Evolutionary conservation across 768 basidiomycete genomes (phyloP).

Genomic region (Pluteus cervinus): DNA sequence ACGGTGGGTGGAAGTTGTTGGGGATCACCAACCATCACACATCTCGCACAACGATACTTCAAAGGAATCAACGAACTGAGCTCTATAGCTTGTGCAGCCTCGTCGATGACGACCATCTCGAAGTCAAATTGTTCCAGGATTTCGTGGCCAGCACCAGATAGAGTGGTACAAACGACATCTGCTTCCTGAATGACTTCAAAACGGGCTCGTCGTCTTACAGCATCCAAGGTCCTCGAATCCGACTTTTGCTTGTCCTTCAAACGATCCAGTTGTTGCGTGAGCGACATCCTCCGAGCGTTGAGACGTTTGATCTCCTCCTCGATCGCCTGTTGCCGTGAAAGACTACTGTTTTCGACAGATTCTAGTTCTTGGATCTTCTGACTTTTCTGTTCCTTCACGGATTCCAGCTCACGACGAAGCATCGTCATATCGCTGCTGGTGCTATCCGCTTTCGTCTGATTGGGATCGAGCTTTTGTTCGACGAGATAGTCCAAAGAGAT

Average conservation of each 20-base stretch:
- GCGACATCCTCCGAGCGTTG: constrained; percentile 52
- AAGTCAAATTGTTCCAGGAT: constrained; percentile 78
- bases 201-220: constrained; percentile 66
- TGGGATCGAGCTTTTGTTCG: constrained; percentile 59
- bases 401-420: constrained; percentile 63
- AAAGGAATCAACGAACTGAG: constrained; percentile 92
- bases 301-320: constrained; percentile 65
- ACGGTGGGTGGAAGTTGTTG: constrained; percentile 94
- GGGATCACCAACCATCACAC: constrained; percentile 94
- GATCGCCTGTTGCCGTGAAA: constrained; percentile 46
- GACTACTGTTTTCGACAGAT: constrained; percentile 48
- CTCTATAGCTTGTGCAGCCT: constrained; percentile 96
- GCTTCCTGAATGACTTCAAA: constrained; percentile 78
- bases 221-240: constrained; percentile 75
- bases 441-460: constrained; percentile 35
- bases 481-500: constrained; percentile 85
- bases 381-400: constrained; percentile 53
- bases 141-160: constrained; percentile 92
- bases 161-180: constrained; percentile 89
- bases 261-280: constrained; percentile 68
- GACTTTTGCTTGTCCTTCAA: constrained; percentile 82
- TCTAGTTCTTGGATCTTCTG: constrained; percentile 57
- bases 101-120: constrained; percentile 95
- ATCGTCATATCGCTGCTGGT: constrained; percentile 49
- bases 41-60: constrained; percentile 76